Conservation (phyloP, 805 yeast species). For the Candida sithepensis region DNA sequence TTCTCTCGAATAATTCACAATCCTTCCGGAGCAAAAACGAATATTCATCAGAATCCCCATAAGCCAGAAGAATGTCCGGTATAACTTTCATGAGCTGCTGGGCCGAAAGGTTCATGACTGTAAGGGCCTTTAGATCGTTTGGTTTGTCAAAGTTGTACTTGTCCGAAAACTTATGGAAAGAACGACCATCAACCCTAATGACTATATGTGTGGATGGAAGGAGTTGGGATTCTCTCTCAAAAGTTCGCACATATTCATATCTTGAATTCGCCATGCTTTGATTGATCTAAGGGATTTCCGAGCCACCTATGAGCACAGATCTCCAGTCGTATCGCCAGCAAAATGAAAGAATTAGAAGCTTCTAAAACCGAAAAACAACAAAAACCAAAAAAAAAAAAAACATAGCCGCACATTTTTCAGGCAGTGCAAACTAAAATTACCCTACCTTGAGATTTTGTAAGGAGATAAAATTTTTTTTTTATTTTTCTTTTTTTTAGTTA, state of each 20-base stretch:
- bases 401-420: too few relatives aligned
- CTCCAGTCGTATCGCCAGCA: too few relatives aligned
- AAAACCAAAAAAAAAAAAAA: not conserved
- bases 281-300: too few relatives aligned
- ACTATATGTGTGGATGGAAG: slow-evolving; percentile 81
- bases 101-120: slow-evolving; percentile 82
- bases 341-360: too few relatives aligned
- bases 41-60: slow-evolving; percentile 95
- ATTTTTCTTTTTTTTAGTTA: not conserved
- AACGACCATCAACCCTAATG: slow-evolving; percentile 88
- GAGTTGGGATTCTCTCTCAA: slow-evolving; percentile 69
- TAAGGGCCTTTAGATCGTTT: slow-evolving; percentile 74
- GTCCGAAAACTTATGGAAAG: slow-evolving; percentile 82
- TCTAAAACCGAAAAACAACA: not conserved
- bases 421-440: too few relatives aligned
- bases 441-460: too few relatives aligned
- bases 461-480: not conserved
- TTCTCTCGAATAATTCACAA: slow-evolving; percentile 72
- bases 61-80: slow-evolving; percentile 75
- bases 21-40: slow-evolving; percentile 67
- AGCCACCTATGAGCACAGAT: too few relatives aligned
- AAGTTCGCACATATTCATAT: slow-evolving; percentile 80
- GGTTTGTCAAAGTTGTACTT: slow-evolving; percentile 80
- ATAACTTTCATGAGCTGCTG: slow-evolving; percentile 55
- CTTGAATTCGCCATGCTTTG: slow-evolving; percentile 75